Base-by-base conservation (phyloP, 2,329 filamentous ascomycete species). In the Aspergillus amoenus region DNA sequence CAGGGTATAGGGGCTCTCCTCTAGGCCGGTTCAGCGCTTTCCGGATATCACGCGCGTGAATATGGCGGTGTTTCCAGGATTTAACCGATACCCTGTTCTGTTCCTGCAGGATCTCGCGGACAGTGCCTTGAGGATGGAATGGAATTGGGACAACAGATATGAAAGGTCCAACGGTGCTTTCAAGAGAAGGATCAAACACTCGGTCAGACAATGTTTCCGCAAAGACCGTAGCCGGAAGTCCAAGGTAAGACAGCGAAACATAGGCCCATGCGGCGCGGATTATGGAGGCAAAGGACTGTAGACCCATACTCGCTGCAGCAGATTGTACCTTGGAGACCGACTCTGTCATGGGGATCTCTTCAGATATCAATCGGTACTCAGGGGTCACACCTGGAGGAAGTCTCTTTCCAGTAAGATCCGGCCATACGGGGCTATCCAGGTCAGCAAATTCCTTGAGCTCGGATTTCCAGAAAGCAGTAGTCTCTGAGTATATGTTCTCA, bases 101-200 rank as follows among this genome's bases (percentile, higher is more conserved):
- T 24, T 67, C 63, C 1, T 48, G 22, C 1, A 73, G 49, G 4
- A 70, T 52, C 11, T 71, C 64, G 6, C 66, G 62, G 2, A 56
- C 58, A 15, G 60, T 68, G 18, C 66, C 69, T 32, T 57, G 56
- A 2, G 62, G 58, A n/a, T 62, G 45, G 55, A 73, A 73, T 3
- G 71, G 71, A 30, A 73, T 64, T 15, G 72, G 71, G 1, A 74
- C 61, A 15, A 73, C 70, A 4, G 68, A 70, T 15, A 73, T 66
- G 7, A 74, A 57, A 3, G 72, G 72, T 0, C 70, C 72, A 39
- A 74, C 59, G 5, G 64, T 63, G 21, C 65, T 62, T 45, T 68
- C 67, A 17, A 74, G 59, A 8, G 60, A 52, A 9, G 65, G 47
- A 21, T 69, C 62, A 17, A 73, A 54, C 9, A 70, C 62, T 34